Evolutionary conservation across 192 early-diverging fungal species (phyloP).

Genomic region (Mortierella antarctica): DNA sequence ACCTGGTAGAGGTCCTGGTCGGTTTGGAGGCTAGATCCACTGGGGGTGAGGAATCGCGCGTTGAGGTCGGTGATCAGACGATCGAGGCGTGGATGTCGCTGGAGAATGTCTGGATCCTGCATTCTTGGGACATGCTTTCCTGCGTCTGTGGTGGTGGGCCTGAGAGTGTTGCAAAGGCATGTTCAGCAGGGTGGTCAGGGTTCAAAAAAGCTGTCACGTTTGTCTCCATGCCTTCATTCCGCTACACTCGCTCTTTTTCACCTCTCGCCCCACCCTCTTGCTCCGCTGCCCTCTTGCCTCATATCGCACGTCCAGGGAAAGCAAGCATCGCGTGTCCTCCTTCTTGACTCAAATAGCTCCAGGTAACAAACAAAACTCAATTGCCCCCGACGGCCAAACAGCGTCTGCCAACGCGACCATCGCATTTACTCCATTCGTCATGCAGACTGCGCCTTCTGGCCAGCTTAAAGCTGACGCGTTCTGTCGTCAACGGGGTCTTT

Average conservation of each 20-base stretch:
- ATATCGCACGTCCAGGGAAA: not conserved
- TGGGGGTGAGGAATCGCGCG: slow-evolving; percentile 21
- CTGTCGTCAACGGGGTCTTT: too few relatives aligned
- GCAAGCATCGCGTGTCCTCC: too few relatives aligned
- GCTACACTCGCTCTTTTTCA: not conserved
- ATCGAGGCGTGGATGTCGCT: slow-evolving; percentile 17
- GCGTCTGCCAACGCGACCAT: too few relatives aligned
- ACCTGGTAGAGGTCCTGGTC: slow-evolving; percentile 28
- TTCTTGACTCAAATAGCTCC: too few relatives aligned
- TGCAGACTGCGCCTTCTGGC: too few relatives aligned
- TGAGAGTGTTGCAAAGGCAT: not conserved
- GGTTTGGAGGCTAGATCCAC: slow-evolving; percentile 23
- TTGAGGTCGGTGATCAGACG: slow-evolving; percentile 25
- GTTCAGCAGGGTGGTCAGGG: not conserved
- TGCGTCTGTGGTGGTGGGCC: not conserved
- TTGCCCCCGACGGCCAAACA: too few relatives aligned
- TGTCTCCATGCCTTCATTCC: not conserved
- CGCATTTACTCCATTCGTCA: too few relatives aligned
- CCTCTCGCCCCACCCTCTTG: not conserved
- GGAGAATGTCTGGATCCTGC: slow-evolving; percentile 8
- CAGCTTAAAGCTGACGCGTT: too few relatives aligned
- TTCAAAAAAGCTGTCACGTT: not conserved
- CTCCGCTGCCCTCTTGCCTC: not conserved
- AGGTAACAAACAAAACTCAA: too few relatives aligned
- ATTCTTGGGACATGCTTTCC: slow-evolving; percentile 18